Conservation (phyloP, 2,329 filamentous ascomycete species). For the Ophiosphaerella korrae region DNA sequence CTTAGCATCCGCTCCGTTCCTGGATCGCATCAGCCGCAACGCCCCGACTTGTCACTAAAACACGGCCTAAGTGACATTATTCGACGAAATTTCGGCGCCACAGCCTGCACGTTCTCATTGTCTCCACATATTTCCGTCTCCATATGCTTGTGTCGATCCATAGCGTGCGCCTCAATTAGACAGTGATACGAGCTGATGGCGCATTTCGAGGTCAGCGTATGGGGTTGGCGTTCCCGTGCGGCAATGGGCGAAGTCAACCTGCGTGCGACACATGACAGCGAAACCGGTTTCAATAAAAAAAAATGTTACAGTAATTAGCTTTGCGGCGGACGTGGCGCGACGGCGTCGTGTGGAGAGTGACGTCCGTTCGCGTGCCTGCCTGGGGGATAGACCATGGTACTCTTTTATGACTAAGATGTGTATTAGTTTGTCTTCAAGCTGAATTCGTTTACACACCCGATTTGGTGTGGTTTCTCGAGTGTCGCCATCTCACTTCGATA, state of each 20-base stretch:
- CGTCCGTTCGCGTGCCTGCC: background rate
- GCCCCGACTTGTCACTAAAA: too few relatives aligned
- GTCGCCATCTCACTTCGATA: too few relatives aligned
- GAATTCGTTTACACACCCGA: too few relatives aligned
- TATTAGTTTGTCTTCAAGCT: too few relatives aligned
- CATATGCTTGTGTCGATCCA: conserved; percentile 8
- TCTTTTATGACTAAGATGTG: too few relatives aligned
- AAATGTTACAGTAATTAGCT: background rate
- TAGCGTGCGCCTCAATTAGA: background rate
- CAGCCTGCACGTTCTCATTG: conserved; percentile 3
- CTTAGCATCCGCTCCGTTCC: conserved; percentile 8
- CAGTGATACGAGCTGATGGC: conserved; percentile 12
- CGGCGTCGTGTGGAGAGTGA: background rate
- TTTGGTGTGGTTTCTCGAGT: too few relatives aligned
- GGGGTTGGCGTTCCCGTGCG: background rate
- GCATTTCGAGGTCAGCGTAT: background rate
- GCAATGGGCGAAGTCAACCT: background rate
- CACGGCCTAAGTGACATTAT: background rate
- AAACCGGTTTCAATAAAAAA: conserved; percentile 1
- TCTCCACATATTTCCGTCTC: background rate
- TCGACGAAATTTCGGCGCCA: conserved; percentile 9
- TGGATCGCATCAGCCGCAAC: conserved; percentile 3
- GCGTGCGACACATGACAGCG: background rate
- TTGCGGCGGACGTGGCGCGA: background rate
- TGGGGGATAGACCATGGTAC: background rate